Evolutionary conservation across 208 protist genomes (phyloP).

Genomic region (Crithidia expoeki): DNA sequence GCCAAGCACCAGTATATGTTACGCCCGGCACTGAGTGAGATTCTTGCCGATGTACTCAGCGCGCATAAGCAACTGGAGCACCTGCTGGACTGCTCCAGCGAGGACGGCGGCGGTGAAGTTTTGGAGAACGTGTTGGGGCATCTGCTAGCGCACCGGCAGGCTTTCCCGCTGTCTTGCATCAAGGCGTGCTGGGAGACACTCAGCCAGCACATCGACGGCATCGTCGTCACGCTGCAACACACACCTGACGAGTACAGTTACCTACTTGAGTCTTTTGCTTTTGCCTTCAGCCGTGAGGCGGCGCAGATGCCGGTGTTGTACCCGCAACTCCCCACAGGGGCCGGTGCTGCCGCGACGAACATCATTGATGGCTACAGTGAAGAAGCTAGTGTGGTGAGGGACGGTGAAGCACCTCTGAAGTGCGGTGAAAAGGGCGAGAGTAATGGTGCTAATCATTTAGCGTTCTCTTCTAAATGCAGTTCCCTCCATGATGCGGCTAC

Average conservation of each 20-base stretch:
- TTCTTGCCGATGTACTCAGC: constrained; percentile 53
- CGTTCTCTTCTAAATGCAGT: background rate
- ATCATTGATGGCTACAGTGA: constrained; percentile 1
- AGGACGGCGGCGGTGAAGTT: constrained; percentile 36
- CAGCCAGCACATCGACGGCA: constrained; percentile 42
- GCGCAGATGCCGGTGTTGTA: constrained; percentile 61
- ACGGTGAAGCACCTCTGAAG: too few relatives aligned
- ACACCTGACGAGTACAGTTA: constrained; percentile 64
- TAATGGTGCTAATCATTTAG: background rate
- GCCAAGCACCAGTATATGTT: constrained; percentile 45
- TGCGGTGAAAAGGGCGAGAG: background rate
- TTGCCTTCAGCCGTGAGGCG: constrained; percentile 54
- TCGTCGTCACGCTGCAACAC: constrained; percentile 57
- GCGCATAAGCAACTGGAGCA: constrained; percentile 45
- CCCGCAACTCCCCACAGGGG: constrained; percentile 13
- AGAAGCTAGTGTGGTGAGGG: background rate
- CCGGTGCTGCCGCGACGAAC: background rate
- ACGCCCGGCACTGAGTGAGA: constrained; percentile 47
- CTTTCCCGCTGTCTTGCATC: constrained; percentile 42
- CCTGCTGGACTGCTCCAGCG: constrained; percentile 28
- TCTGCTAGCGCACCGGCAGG: constrained; percentile 58
- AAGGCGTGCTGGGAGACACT: constrained; percentile 61
- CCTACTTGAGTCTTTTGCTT: constrained; percentile 56
- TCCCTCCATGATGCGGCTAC: background rate
- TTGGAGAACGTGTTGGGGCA: constrained; percentile 56